phyloP scores from a whole-genome alignment of 768 basidiomycete genomes.

The Amanita molliuscula region DNA sequence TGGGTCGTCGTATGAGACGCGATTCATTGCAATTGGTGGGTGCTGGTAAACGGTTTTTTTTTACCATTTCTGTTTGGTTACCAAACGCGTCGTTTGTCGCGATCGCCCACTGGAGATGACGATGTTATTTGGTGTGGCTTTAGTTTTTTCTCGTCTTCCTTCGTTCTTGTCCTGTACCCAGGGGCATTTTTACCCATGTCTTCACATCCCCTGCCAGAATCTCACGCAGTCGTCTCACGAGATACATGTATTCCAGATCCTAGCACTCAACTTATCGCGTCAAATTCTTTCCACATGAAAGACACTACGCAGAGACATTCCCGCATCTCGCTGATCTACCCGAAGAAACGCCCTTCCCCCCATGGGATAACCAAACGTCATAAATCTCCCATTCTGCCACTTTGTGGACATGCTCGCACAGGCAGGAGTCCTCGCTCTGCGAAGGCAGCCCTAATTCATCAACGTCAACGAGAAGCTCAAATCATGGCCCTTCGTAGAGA shows the following conservation, averaged over 20 bases:
- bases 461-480: constrained; percentile 62
- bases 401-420: constrained; percentile 34
- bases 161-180: constrained; percentile 7
- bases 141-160: not conserved
- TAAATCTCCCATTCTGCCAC: constrained; percentile 44
- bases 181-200: constrained; percentile 11
- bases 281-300: constrained; percentile 59
- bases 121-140: constrained; percentile 8
- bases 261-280: constrained; percentile 31
- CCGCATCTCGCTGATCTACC: constrained; percentile 58
- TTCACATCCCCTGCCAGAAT: constrained; percentile 16
- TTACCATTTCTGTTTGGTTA: constrained; percentile 8
- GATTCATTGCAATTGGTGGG: constrained; percentile 26
- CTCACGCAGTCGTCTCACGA: constrained; percentile 14
- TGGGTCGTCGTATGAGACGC: constrained; percentile 29
- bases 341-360: constrained; percentile 80
- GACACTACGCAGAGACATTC: constrained; percentile 58
- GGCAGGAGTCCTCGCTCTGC: constrained; percentile 54
- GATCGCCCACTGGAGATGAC: constrained; percentile 6
- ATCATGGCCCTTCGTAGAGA: constrained; percentile 60
- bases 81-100: constrained; percentile 6
- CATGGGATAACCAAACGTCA: constrained; percentile 64
- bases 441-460: constrained; percentile 48
- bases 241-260: constrained; percentile 28
- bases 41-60: constrained; percentile 3